These are phyloP conservation scores for Solanum gandarillasii DNA, from an alignment of 257 asterid species.

Conservation along the genomic window DNA sequence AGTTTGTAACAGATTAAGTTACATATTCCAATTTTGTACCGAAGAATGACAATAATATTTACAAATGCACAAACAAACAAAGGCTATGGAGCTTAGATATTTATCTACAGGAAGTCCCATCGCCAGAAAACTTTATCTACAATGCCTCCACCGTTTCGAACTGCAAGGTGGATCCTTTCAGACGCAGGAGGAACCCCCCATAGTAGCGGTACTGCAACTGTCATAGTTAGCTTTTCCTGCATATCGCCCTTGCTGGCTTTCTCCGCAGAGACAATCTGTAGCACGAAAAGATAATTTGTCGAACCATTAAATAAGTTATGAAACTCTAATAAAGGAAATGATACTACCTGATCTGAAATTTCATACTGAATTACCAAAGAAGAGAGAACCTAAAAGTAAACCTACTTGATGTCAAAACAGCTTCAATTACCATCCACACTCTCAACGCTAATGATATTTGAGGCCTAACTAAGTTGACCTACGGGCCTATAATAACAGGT, in stretches of 20 bases:
- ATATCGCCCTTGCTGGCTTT: constrained; percentile 67
- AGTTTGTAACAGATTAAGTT: neutral
- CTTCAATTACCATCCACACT: neutral
- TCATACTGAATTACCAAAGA: neutral
- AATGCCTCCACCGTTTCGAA: constrained; percentile 56
- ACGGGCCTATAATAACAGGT: neutral
- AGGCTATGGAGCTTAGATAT: constrained; percentile 11
- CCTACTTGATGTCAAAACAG: neutral
- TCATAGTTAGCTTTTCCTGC: constrained; percentile 90
- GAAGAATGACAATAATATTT: constrained; percentile 17
- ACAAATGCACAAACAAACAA: constrained; percentile 25
- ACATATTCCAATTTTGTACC: constrained; percentile 20
- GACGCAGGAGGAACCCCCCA: constrained; percentile 99
- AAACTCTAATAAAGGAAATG: neutral
- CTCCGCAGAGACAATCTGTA: constrained; percentile 77
- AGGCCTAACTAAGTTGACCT: neutral
- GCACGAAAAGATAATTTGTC: neutral
- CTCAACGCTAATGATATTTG: neutral
- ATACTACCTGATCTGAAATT: neutral
- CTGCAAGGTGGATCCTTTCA: constrained; percentile 90
- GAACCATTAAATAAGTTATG: neutral
- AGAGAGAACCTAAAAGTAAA: neutral
- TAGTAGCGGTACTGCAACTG: constrained; percentile 86
- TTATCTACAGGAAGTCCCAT: constrained; percentile 78
- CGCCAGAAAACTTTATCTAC: constrained; percentile 96